A percentile compares a stretch with the other conserved stretches of the same genome.
phyloP scores from a whole-genome alignment of 78 protist genomes.

The Chrysochromulina parva region DNA sequence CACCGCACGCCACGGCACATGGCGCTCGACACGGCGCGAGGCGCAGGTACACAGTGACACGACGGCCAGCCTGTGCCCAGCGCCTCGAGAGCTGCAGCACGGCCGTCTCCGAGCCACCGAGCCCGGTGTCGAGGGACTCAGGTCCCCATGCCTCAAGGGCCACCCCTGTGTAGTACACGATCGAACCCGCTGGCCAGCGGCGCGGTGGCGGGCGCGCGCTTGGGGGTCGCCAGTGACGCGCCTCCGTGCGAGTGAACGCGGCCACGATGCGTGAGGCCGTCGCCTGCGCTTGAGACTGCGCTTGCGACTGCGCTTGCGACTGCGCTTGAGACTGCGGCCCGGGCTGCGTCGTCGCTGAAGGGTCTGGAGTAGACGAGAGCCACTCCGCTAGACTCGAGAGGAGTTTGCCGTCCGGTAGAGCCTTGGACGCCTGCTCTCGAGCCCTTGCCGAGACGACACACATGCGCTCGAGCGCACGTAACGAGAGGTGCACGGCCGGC shows the following conservation, averaged over 20 bases:
- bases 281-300: neutral
- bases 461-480: too few relatives aligned
- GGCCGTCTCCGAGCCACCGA: conserved; percentile 8
- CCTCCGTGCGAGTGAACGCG: neutral
- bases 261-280: neutral
- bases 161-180: neutral
- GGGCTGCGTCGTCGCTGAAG: too few relatives aligned
- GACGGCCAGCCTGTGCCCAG: neutral
- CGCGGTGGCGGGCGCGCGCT: neutral
- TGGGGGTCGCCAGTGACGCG: neutral
- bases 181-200: neutral
- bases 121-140: neutral
- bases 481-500: too few relatives aligned
- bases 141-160: neutral
- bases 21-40: neutral
- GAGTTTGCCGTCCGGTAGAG: too few relatives aligned
- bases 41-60: neutral
- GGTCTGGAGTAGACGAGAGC: too few relatives aligned
- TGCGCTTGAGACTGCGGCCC: too few relatives aligned
- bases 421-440: too few relatives aligned
- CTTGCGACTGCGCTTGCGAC: too few relatives aligned
- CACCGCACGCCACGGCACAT: neutral
- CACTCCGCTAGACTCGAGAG: too few relatives aligned
- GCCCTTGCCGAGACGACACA: too few relatives aligned
- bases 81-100: neutral